Conservation (phyloP, 441 rosid genomes). For the Hypseocharis bilobata region DNA sequence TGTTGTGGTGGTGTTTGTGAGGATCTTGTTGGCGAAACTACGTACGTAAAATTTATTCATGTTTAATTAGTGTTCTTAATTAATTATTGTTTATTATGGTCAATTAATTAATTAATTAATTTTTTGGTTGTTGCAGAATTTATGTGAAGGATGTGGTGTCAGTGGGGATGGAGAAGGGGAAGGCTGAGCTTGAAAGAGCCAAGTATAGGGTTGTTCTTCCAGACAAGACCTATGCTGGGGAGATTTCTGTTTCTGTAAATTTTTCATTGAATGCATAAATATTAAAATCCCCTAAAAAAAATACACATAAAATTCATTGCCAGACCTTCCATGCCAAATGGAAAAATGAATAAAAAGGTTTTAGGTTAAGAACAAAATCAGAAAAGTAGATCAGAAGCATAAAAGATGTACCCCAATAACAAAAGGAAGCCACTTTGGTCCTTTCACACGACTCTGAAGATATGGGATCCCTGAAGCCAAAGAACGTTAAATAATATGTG, state of each 20-base stretch:
- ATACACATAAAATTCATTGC: no score
- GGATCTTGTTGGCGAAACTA: not conserved
- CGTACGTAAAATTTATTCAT: no score
- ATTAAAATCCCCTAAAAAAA: no score
- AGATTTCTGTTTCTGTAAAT: not conserved
- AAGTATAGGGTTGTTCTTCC: not conserved
- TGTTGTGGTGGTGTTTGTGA: not conserved
- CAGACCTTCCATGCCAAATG: no score
- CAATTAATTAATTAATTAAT: no score
- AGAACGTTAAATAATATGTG: not conserved
- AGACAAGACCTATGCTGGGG: slow-evolving; percentile 3
- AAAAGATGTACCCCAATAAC: slow-evolving; percentile 51
- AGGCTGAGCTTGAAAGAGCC: not conserved
- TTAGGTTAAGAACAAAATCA: not conserved
- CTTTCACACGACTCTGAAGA: slow-evolving; percentile 56
- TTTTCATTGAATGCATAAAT: not conserved
- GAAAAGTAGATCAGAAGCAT: slow-evolving; percentile 3
- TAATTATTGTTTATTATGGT: no score
- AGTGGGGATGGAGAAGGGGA: not conserved
- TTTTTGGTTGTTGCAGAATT: not conserved
- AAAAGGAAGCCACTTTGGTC: slow-evolving; percentile 82
- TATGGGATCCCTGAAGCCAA: slow-evolving; percentile 56
- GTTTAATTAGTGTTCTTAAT: no score
- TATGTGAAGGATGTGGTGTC: not conserved
- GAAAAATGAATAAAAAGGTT: no score